A percentile compares a stretch with the other conserved stretches of the same genome.
phyloP scores from a whole-genome alignment of 495 filamentous ascomycete species.

The Talaromyces adpressus region DNA sequence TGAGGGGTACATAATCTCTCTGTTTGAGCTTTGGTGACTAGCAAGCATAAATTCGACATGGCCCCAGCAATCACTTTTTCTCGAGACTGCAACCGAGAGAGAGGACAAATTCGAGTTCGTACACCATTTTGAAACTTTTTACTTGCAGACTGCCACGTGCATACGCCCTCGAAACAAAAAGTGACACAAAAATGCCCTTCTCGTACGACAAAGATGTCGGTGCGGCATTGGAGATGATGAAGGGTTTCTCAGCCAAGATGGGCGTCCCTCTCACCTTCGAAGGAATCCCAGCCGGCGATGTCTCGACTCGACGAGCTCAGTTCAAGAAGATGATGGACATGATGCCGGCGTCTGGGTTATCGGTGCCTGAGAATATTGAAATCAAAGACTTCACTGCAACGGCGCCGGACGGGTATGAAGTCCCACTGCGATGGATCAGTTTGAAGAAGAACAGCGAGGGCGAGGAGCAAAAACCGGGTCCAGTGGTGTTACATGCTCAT shows the following conservation, averaged over 20 bases:
- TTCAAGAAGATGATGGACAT: not conserved
- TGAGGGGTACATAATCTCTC: not conserved
- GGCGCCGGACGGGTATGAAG: not conserved
- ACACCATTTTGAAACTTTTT: not conserved
- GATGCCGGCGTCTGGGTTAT: not conserved
- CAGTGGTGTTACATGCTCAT: not conserved
- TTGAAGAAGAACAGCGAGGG: not conserved
- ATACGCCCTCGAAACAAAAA: not conserved
- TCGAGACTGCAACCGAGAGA: not conserved
- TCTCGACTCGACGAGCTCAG: not conserved
- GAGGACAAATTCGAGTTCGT: not conserved
- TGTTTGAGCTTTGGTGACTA: not conserved
- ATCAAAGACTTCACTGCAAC: not conserved
- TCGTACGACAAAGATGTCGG: constrained; percentile 1
- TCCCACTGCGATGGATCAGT: not conserved
- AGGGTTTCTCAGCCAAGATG: not conserved
- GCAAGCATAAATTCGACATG: not conserved
- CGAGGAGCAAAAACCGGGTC: not conserved
- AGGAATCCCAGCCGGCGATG: not conserved
- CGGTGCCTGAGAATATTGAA: not conserved
- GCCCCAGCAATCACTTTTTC: not conserved
- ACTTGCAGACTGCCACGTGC: not conserved
- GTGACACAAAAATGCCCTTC: not conserved
- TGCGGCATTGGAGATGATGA: not conserved
- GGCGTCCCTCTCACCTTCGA: not conserved